Evolutionary conservation across 78 protist species (phyloP), one percentile per base, ranked within the genome.

Genomic region (Pigoraptor vietnamica): DNA sequence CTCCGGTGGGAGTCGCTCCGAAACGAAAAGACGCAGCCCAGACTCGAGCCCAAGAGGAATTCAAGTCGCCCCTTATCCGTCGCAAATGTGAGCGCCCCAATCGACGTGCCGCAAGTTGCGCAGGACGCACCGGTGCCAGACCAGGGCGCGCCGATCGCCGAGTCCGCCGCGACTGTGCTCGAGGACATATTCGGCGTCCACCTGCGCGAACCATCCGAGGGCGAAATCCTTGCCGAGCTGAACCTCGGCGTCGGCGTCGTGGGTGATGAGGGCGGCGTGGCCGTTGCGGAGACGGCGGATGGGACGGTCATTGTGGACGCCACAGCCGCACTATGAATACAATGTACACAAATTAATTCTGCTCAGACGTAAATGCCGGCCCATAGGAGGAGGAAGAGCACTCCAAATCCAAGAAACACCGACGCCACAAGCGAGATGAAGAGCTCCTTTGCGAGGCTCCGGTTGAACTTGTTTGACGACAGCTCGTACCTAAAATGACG

Each of bases 321-420:
- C n/a, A n/a, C n/a, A n/a, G n/a, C n/a, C n/a, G n/a, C n/a, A n/a
- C n/a, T n/a, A n/a, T n/a, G n/a, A n/a, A n/a, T n/a, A n/a, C n/a
- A n/a, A n/a, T n/a, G n/a, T n/a, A n/a, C n/a, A n/a, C n/a, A n/a
- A n/a, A n/a, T n/a, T n/a, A n/a, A n/a, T n/a, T n/a, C n/a, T n/a
- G 67, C 14, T 83, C 38, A 83, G 35, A 83, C 88, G 38, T 83
- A 83, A 2, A 83, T 83, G 88, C 88, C 88, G 38, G 38, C 88
- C 25, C 34, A 24, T 32, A 83, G 88, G 23, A 83, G 38, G 88
- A 83, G 88, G 88, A 83, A 83, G 39, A 83, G 88, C 23, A 10
- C 25, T 19, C 88, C 88, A 35, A 83, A 83, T 0, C 88, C 88
- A 34, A 83, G 88, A 21, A 83, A 83, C 37, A 83, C 88, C 1